Conservation (phyloP, 495 filamentous ascomycete genomes). For the Hypoxylon trugodes region DNA sequence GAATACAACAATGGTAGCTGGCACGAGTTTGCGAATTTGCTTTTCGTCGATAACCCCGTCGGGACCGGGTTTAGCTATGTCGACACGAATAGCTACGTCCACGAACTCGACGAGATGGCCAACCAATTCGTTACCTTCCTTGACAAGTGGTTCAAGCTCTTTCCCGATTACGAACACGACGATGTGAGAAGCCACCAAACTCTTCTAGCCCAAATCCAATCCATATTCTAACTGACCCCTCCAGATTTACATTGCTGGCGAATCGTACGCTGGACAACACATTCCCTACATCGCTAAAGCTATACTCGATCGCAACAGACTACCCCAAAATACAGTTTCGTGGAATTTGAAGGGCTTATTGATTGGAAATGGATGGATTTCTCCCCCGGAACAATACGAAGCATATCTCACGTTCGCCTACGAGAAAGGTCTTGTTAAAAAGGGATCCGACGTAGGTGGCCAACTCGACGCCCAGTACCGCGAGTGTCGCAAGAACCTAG, state of each 20-base stretch:
- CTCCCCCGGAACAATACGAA: slow-evolving; percentile 88
- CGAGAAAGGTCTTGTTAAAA: slow-evolving; percentile 72
- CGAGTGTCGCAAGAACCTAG: slow-evolving; percentile 69
- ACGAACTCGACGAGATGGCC: slow-evolving; percentile 89
- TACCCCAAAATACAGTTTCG: slow-evolving; percentile 43
- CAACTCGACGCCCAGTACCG: slow-evolving; percentile 60
- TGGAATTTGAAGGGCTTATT: slow-evolving; percentile 91
- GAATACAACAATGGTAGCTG: slow-evolving; percentile 89
- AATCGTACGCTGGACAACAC: slow-evolving; percentile 96
- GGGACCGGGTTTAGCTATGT: slow-evolving; percentile 97
- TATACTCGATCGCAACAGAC: slow-evolving; percentile 84
- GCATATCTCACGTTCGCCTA: slow-evolving; percentile 83
- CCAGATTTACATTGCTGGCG: slow-evolving; percentile 91
- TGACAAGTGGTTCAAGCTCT: slow-evolving; percentile 87
- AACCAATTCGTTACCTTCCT: slow-evolving; percentile 86
- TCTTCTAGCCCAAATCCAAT: neutral
- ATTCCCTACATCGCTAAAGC: slow-evolving; percentile 94
- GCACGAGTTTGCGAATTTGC: slow-evolving; percentile 95
- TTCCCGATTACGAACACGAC: slow-evolving; percentile 91
- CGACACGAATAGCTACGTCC: slow-evolving; percentile 82
- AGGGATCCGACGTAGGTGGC: slow-evolving; percentile 68
- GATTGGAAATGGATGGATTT: slow-evolving; percentile 98
- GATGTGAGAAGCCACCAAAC: slow-evolving; percentile 72
- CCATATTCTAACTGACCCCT: slow-evolving; percentile 42
- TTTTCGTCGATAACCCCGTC: slow-evolving; percentile 97